Percentiles rank a stretch among this genome's conserved stretches.
Conservation (phyloP, 2,329 filamentous ascomycete genomes). For the Xylariales sp. region DNA sequence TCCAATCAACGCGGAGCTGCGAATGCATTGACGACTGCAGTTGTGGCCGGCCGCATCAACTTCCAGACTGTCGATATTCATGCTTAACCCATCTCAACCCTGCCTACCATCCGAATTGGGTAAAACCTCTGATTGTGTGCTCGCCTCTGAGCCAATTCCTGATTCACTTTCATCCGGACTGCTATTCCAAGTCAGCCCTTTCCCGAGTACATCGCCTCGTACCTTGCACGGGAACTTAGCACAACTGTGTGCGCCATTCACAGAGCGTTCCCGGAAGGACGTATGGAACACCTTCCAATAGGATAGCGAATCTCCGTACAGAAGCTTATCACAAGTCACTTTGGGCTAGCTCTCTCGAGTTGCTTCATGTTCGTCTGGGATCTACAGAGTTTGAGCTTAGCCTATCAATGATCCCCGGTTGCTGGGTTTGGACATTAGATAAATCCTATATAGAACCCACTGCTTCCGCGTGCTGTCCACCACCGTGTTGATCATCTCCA, state of each 20-base stretch:
- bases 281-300: conserved; percentile 1
- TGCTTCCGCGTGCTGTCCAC: conserved; percentile 11
- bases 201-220: background rate
- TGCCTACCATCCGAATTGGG: background rate
- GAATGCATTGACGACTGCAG: background rate
- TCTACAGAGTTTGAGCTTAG: conserved; percentile 11
- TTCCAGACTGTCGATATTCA: conserved; percentile 6
- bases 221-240: conserved; percentile 1
- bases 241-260: background rate
- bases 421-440: conserved; percentile 12
- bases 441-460: conserved; percentile 15
- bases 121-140: background rate
- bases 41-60: background rate
- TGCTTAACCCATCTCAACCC: conserved; percentile 3
- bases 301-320: background rate
- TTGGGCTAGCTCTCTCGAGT: background rate
- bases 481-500: conserved; percentile 13
- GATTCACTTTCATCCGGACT: background rate
- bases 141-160: background rate
- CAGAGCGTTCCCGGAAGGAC: background rate
- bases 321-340: conserved; percentile 7
- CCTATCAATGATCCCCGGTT: background rate
- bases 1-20: conserved; percentile 1
- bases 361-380: conserved; percentile 19
- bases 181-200: background rate